These are phyloP conservation scores for Suillus ampliporus DNA, from an alignment of 768 basidiomycete genomes.

Conservation along the genomic window DNA sequence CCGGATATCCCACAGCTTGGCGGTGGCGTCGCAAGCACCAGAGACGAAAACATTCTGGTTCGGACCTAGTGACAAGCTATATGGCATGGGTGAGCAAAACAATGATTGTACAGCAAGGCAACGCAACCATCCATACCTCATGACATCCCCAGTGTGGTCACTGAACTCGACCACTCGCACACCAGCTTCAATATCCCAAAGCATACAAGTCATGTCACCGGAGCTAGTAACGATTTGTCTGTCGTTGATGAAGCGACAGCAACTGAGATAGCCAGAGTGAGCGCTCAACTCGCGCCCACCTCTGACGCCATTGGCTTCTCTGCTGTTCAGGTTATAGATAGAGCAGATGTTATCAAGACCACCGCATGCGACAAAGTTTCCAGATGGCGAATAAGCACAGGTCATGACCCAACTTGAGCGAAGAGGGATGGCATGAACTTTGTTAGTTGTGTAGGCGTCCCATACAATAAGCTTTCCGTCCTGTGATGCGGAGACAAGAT, in stretches of 20 bases:
- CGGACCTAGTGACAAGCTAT: slow-evolving; percentile 90
- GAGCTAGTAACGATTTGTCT: slow-evolving; percentile 98
- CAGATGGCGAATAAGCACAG: slow-evolving; percentile 96
- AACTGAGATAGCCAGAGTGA: slow-evolving; percentile 96
- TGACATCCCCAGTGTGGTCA: slow-evolving; percentile 99
- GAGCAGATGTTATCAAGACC: slow-evolving; percentile 99
- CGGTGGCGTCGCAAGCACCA: slow-evolving; percentile 97
- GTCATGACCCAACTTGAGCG: slow-evolving; percentile 99
- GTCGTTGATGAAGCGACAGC: slow-evolving; percentile 98
- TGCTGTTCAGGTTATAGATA: slow-evolving; percentile 92
- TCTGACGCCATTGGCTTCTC: slow-evolving; percentile 74
- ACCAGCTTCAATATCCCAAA: slow-evolving; percentile 99
- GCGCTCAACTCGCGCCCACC: slow-evolving; percentile 95
- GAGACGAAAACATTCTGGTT: slow-evolving; percentile 98
- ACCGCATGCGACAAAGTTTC: slow-evolving; percentile 97
- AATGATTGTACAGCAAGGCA: slow-evolving; percentile 9
- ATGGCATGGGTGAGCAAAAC: slow-evolving; percentile 17
- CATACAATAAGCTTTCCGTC: slow-evolving; percentile 99
- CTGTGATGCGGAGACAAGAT: slow-evolving; percentile 99
- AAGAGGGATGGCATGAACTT: slow-evolving; percentile 98
- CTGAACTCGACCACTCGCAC: slow-evolving; percentile 98
- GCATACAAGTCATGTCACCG: slow-evolving; percentile 99
- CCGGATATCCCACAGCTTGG: slow-evolving; percentile 99
- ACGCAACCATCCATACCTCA: slow-evolving; percentile 72
- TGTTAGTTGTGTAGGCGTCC: slow-evolving; percentile 99